phyloP scores from a whole-genome alignment of 768 basidiomycete genomes.

The Podaxis sp. region DNA sequence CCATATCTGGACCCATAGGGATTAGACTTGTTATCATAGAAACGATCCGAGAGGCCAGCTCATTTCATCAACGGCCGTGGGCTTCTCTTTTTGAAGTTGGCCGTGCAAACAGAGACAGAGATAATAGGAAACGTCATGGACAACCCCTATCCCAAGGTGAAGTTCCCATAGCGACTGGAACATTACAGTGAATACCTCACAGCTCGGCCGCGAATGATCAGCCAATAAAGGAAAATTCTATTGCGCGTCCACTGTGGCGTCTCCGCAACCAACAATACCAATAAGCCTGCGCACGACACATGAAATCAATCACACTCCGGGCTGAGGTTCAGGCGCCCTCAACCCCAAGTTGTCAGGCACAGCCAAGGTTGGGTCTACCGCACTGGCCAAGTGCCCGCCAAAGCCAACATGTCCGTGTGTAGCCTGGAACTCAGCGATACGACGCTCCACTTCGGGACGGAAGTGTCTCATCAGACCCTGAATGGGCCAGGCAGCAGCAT shows the following conservation, averaged over 20 bases:
- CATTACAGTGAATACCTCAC: neutral
- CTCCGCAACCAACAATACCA: neutral
- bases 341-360: slow-evolving; percentile 74
- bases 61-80: neutral
- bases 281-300: neutral
- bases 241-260: neutral
- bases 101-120: too few relatives aligned
- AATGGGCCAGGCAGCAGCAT: slow-evolving; percentile 98
- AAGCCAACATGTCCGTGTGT: slow-evolving; percentile 83
- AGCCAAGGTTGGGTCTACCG: slow-evolving; percentile 68
- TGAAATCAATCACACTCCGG: neutral
- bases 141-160: too few relatives aligned
- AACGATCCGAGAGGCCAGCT: neutral
- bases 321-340: slow-evolving; percentile 33
- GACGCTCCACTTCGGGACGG: slow-evolving; percentile 90
- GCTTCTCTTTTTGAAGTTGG: too few relatives aligned
- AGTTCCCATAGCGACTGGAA: neutral
- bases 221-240: slow-evolving; percentile 3
- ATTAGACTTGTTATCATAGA: neutral
- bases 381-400: slow-evolving; percentile 72
- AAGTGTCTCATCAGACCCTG: slow-evolving; percentile 98
- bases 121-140: too few relatives aligned
- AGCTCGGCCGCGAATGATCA: neutral
- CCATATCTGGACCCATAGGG: neutral
- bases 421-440: slow-evolving; percentile 76